phyloP scores from a whole-genome alignment of 2,329 filamentous ascomycete species.

The Alternaria metachromatica region DNA sequence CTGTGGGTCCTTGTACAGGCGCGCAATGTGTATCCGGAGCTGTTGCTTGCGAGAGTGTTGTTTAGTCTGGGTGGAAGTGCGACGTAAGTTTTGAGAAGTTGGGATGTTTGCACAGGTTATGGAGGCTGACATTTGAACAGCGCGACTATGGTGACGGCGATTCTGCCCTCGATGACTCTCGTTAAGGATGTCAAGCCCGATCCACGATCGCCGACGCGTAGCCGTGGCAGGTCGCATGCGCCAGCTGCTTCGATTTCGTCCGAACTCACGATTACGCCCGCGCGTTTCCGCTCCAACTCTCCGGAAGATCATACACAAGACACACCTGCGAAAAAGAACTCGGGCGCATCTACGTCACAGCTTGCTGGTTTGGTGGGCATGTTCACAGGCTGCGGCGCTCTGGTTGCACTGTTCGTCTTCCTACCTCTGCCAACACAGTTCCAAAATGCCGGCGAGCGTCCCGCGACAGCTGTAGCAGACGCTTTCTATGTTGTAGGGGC shows the following conservation, averaged over 20 bases:
- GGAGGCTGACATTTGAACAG: conserved; percentile 38
- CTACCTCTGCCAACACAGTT: conserved; percentile 86
- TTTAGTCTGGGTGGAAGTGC: conserved; percentile 95
- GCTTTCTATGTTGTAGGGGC: conserved; percentile 87
- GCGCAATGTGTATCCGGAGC: conserved; percentile 83
- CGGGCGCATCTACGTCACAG: conserved; percentile 59
- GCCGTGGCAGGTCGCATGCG: conserved; percentile 59
- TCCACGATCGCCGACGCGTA: conserved; percentile 33
- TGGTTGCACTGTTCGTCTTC: conserved; percentile 82
- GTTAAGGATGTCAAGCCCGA: conserved; percentile 33
- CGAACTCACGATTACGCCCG: conserved; percentile 76
- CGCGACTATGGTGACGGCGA: conserved; percentile 95
- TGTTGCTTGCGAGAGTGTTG: conserved; percentile 81
- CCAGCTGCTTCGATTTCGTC: conserved; percentile 73
- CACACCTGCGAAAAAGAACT: conserved; percentile 26
- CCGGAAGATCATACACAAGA: conserved; percentile 20
- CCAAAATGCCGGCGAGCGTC: conserved; percentile 72
- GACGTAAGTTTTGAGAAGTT: conserved; percentile 59
- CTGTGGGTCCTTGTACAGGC: conserved; percentile 85
- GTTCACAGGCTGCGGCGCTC: conserved; percentile 89
- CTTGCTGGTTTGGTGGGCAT: conserved; percentile 90
- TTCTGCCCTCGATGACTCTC: conserved; percentile 74
- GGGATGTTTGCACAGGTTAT: neutral
- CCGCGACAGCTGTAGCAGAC: conserved; percentile 75
- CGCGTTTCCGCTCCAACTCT: conserved; percentile 51